phyloP scores from a whole-genome alignment of 2,329 filamentous ascomycete species.

The Fusarium sp. region DNA sequence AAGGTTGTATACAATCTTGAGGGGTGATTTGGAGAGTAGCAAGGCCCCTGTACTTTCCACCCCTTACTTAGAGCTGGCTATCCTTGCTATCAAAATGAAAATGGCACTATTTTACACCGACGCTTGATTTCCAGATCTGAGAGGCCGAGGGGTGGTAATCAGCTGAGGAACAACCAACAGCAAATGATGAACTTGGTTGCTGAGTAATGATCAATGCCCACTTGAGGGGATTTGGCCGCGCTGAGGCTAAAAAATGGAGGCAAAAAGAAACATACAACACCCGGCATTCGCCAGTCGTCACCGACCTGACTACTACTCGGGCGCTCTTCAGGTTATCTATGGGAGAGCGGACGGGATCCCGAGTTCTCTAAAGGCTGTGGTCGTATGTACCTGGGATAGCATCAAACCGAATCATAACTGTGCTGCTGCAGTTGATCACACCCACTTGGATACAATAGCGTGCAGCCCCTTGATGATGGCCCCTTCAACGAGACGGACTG shows the following conservation, averaged over 20 bases:
- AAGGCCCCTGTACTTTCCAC: no score
- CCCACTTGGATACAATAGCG: not conserved
- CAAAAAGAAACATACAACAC: constrained; percentile 18
- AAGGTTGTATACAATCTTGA: not conserved
- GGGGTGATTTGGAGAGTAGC: no score
- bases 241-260: not conserved
- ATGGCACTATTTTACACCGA: no score
- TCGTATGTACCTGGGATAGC: constrained; percentile 4
- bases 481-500: not conserved
- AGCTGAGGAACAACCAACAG: not conserved
- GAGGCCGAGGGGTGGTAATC: not conserved
- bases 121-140: not conserved
- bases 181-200: not conserved
- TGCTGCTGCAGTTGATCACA: not conserved
- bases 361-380: constrained; percentile 15
- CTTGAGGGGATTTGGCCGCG: not conserved
- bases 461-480: not conserved
- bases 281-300: constrained; percentile 22
- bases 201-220: not conserved
- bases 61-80: no score
- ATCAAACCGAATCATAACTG: not conserved
- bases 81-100: not conserved
- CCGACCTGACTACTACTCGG: constrained; percentile 18
- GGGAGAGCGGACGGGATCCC: constrained; percentile 18
- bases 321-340: constrained; percentile 16